phyloP scores from a whole-genome alignment of 441 rosid species.

The Melastoma candidum region DNA sequence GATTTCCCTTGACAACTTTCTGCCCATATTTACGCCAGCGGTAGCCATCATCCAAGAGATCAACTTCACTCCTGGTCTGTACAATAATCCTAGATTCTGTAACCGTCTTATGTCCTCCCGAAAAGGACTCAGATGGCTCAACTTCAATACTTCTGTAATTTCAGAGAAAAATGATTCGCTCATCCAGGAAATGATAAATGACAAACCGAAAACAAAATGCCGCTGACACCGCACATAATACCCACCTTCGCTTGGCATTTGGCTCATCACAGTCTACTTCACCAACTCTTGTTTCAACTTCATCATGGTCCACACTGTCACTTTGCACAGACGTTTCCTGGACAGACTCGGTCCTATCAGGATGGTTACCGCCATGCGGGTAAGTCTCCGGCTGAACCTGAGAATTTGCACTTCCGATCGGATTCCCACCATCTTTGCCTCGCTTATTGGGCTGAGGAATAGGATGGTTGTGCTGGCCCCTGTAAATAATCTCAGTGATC shows the following conservation, averaged over 20 bases:
- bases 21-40: slow-evolving; percentile 69
- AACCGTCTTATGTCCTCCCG: slow-evolving; percentile 36
- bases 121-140: slow-evolving; percentile 20
- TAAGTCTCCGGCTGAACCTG: slow-evolving; percentile 31
- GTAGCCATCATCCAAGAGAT: slow-evolving; percentile 64
- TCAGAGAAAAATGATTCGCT: slow-evolving; percentile 4
- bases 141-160: slow-evolving; percentile 33
- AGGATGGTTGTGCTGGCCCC: slow-evolving; percentile 1
- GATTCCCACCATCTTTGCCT: slow-evolving; percentile 34
- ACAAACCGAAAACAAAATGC: not conserved
- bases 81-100: slow-evolving; percentile 48
- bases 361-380: slow-evolving; percentile 12
- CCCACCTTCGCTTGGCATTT: slow-evolving; percentile 39
- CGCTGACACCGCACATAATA: slow-evolving; percentile 1
- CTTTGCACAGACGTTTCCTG: slow-evolving; percentile 22
- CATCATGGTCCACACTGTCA: slow-evolving; percentile 57
- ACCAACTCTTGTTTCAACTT: slow-evolving; percentile 32
- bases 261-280: slow-evolving; percentile 30
- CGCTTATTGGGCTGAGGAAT: slow-evolving; percentile 28
- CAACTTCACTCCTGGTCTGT: slow-evolving; percentile 67
- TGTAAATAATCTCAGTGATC: not conserved
- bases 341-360: slow-evolving; percentile 23
- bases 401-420: slow-evolving; percentile 30
- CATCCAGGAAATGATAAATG: slow-evolving; percentile 3
- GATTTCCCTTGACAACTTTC: slow-evolving; percentile 65